Evolutionary conservation across 257 asterid species (phyloP).

Genomic region (Nicotiana paniculata): DNA sequence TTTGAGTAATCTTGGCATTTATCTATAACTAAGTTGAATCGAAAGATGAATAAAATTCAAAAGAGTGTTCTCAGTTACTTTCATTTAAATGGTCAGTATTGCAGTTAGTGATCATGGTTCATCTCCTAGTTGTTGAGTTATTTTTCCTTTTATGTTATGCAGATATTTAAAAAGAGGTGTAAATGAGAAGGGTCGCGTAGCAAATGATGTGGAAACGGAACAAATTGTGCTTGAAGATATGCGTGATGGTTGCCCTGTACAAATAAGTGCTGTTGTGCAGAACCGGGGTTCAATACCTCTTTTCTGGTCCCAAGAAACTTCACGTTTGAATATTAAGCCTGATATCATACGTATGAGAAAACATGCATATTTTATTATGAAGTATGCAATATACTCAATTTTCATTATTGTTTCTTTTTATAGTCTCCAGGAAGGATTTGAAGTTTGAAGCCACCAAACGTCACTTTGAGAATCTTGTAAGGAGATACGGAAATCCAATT

Average conservation of each 20-base stretch:
- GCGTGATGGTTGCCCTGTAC: constrained; percentile 41
- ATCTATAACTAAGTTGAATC: too few relatives aligned
- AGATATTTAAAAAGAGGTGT: constrained; percentile 92
- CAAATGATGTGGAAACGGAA: constrained; percentile 97
- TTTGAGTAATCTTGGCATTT: background rate
- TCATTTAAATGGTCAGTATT: background rate
- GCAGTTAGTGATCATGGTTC: background rate
- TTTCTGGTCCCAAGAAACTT: constrained; percentile 96
- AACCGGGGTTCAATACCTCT: constrained; percentile 95
- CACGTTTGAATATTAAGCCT: constrained; percentile 78
- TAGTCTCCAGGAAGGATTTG: constrained; percentile 78
- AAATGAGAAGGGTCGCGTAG: constrained; percentile 91
- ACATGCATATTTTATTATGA: constrained; percentile 1
- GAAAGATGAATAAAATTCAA: background rate
- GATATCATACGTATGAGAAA: constrained; percentile 65
- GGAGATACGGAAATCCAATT: constrained; percentile 92
- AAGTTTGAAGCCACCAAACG: constrained; percentile 80
- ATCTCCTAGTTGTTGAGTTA: constrained; percentile 1
- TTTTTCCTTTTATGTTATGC: constrained; percentile 14
- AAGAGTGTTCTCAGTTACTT: background rate
- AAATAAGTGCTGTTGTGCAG: constrained; percentile 83
- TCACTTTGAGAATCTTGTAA: constrained; percentile 80
- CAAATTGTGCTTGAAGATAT: constrained; percentile 79
- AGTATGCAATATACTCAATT: constrained; percentile 9
- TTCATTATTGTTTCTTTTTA: constrained; percentile 19